Evolutionary conservation across 371 early-diverging fungal genomes (phyloP), one percentile per base, ranked within the genome.

Genomic region (Actinomucor elegans): DNA sequence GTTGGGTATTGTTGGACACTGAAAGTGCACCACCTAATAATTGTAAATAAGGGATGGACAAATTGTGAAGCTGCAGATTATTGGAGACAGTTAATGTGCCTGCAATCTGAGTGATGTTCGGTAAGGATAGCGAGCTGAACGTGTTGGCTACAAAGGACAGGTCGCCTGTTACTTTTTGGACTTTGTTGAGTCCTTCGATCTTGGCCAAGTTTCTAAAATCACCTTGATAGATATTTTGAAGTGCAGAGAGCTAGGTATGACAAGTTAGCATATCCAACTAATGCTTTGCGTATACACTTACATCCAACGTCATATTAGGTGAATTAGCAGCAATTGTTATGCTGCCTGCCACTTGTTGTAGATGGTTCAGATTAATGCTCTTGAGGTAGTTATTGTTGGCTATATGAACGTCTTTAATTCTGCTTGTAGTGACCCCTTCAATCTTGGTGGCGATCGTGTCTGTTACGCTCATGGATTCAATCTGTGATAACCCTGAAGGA

Each of bases 371-470:
- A 15, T 63, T 65, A 6, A 83, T 55, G 3, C 49, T 28, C 43
- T 69, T 73, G n/a, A 83, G 45, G 49, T 75, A 71, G 36, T 66
- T 67, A 58, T 83, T 83, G 49, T 77, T 75, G 41, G 73, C 71
- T 20, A 80, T 54, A 4, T 65, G 61, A 4, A 83, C 29, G 20
- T 70, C 66, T 1, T 53, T 48, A 2, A 67, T 64, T 18, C 67
- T 69, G 6, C 47, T 48, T n/a, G 69, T 33, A 3, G 48, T 59
- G 17, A 81, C 46, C 9, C 81, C 80, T 18, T 77, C 70, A 35
- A 81, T 55, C 2, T 67, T 67, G 1, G 67, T 73, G 20, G 69
- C 67, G 9, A 71, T 71, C 2, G 75, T 71, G 50, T 80, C 80
- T 10, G 74, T 64, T 1, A 79, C 56, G 2, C 48, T 59, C 8